Evolutionary conservation across 345 rosid genomes (phyloP).

Genomic region (Rhizophora apiculata): DNA sequence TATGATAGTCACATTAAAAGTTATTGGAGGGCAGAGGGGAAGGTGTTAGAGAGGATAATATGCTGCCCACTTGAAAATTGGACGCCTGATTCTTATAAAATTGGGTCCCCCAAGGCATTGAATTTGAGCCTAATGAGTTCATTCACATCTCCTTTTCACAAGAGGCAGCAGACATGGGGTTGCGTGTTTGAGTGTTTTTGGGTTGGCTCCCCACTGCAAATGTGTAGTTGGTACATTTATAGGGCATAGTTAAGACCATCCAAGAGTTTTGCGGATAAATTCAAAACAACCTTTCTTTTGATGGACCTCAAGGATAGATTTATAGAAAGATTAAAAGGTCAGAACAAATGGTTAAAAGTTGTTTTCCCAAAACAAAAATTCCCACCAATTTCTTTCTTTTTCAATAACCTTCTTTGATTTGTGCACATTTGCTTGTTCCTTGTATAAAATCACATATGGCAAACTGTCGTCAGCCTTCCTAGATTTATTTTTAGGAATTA

Average conservation of each 20-base stretch:
- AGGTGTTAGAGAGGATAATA: slow-evolving; percentile 13
- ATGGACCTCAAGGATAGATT: no score
- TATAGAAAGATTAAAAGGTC: no score
- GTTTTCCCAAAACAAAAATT: no score
- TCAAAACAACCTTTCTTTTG: no score
- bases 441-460: no score
- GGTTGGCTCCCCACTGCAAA: background rate
- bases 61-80: slow-evolving; percentile 23
- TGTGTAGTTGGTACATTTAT: background rate
- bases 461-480: no score
- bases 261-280: background rate
- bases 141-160: slow-evolving; percentile 17
- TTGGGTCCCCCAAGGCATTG: slow-evolving; percentile 21
- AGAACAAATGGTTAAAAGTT: no score
- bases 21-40: background rate
- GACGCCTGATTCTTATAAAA: slow-evolving; percentile 28
- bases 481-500: no score
- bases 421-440: no score
- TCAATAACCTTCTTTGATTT: no score
- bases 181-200: background rate
- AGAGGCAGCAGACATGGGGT: background rate
- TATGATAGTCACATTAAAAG: background rate
- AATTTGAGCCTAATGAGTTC: slow-evolving; percentile 3
- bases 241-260: slow-evolving; percentile 3
- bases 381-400: no score